These are phyloP conservation scores for Cryphonectria naterciae DNA, from an alignment of 2,329 filamentous ascomycete species.

Conservation along the genomic window DNA sequence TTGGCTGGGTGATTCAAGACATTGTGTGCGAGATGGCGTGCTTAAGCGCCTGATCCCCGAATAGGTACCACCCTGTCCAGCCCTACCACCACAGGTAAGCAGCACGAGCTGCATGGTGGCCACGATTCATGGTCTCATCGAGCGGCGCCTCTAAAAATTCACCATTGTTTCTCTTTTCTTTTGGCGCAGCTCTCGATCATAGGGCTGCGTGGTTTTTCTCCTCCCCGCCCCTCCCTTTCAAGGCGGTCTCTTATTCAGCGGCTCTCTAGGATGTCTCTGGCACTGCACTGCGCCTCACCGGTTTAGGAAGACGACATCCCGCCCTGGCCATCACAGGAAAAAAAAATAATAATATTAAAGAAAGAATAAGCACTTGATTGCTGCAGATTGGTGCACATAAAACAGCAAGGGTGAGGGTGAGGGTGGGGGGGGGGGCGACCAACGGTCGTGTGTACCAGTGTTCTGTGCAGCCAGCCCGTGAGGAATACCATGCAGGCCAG, in stretches of 20 bases:
- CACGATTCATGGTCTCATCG: conserved; percentile 18
- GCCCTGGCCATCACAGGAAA: neutral
- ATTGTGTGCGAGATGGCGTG: conserved; percentile 13
- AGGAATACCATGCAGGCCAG: conserved; percentile 19
- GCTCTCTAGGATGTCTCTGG: conserved; percentile 15
- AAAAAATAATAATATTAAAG: too few species aligned
- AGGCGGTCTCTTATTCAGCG: conserved; percentile 21
- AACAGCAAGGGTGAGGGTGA: neutral
- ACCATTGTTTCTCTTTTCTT: neutral
- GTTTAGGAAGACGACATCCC: conserved; percentile 11
- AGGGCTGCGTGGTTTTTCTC: conserved; percentile 19
- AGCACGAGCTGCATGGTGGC: conserved; percentile 5
- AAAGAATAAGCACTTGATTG: conserved; percentile 4
- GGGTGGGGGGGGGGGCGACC: conserved; percentile 1
- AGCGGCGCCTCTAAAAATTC: conserved; percentile 16
- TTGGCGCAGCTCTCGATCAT: neutral
- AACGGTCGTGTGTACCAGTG: conserved; percentile 15
- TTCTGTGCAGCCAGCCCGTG: conserved; percentile 16
- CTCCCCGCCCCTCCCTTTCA: neutral
- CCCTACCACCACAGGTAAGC: conserved; percentile 11
- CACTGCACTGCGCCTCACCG: conserved; percentile 17
- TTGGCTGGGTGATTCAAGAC: conserved; percentile 18
- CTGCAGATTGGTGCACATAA: conserved; percentile 15
- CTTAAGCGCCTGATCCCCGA: conserved; percentile 16
- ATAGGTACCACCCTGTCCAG: conserved; percentile 20